Evolutionary conservation across 768 basidiomycete genomes (phyloP).

Genomic region (Mycena olivaceomarginata): DNA sequence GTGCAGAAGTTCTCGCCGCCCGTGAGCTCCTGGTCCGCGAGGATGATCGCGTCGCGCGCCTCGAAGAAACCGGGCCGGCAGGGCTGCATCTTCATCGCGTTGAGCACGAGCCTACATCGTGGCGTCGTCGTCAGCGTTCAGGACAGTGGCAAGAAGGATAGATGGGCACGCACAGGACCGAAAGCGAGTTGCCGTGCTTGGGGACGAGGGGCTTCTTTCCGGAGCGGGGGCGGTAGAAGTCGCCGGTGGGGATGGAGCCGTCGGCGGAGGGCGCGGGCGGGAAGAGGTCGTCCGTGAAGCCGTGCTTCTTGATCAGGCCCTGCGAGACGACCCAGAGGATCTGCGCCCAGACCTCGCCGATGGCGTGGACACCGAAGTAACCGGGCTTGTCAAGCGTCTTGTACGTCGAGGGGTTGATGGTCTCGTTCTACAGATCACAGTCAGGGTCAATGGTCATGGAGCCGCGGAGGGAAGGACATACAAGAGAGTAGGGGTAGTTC

Average conservation of each 20-base stretch:
- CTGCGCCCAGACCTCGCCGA: conserved; percentile 97
- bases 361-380: conserved; percentile 95
- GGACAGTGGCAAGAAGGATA: not conserved
- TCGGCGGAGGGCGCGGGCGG: conserved; percentile 82
- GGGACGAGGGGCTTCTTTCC: conserved; percentile 82
- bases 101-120: conserved; percentile 80
- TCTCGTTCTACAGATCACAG: conserved; percentile 64
- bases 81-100: conserved; percentile 96
- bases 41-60: conserved; percentile 92
- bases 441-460: not conserved
- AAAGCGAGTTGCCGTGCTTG: conserved; percentile 93
- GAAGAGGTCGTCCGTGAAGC: conserved; percentile 86
- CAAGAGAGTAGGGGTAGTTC: conserved; percentile 90
- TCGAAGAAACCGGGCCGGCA: conserved; percentile 95
- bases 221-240: conserved; percentile 81
- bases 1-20: conserved; percentile 95
- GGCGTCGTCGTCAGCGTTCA: not conserved
- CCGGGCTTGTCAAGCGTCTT: conserved; percentile 95
- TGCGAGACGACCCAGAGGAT: conserved; percentile 90
- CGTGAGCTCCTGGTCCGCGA: conserved; percentile 93
- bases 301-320: conserved; percentile 86
- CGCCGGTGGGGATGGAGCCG: conserved; percentile 78
- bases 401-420: conserved; percentile 93
- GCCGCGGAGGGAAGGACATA: conserved; percentile 49
- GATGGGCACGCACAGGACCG: conserved; percentile 71